phyloP scores from a whole-genome alignment of 129 eudicot genomes.

The Chrysanthemum seticuspe region DNA sequence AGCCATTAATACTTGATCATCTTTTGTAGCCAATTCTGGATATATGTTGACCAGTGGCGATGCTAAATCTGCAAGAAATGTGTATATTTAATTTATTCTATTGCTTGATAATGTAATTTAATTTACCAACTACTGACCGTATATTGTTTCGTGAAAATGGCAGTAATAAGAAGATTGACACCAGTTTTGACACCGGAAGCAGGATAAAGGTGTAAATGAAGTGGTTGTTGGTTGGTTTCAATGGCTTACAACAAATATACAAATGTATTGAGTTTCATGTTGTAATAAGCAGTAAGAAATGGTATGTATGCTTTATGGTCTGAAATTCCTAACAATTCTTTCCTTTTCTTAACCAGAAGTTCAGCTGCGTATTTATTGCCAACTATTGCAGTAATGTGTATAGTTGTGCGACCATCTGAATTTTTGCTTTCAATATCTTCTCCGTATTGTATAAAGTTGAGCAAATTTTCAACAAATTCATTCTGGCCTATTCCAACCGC shows the following conservation, averaged over 20 bases:
- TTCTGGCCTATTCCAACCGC: not conserved
- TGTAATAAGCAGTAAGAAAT: not conserved
- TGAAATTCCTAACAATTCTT: too few species aligned
- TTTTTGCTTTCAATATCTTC: too few species aligned
- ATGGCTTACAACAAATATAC: conserved; percentile 10
- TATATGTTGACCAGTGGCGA: not conserved
- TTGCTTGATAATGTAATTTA: too few species aligned
- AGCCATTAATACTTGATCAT: not conserved
- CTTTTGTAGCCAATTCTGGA: not conserved
- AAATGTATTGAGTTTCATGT: not conserved
- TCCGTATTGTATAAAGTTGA: not conserved
- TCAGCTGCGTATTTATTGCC: not conserved
- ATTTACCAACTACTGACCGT: not conserved
- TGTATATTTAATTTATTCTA: not conserved
- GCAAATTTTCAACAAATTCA: not conserved
- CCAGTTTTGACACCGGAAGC: not conserved
- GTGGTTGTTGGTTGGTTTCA: too few species aligned
- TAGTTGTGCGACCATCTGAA: not conserved
- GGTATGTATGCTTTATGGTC: not conserved
- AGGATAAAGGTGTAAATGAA: not conserved
- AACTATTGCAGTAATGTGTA: not conserved
- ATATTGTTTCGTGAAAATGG: conserved; percentile 4
- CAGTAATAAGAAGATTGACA: not conserved
- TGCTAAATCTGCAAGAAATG: conserved; percentile 13
- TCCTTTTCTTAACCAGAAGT: not conserved